phyloP scores from a whole-genome alignment of 208 protist species.

The Trypanosoma vivax region DNA sequence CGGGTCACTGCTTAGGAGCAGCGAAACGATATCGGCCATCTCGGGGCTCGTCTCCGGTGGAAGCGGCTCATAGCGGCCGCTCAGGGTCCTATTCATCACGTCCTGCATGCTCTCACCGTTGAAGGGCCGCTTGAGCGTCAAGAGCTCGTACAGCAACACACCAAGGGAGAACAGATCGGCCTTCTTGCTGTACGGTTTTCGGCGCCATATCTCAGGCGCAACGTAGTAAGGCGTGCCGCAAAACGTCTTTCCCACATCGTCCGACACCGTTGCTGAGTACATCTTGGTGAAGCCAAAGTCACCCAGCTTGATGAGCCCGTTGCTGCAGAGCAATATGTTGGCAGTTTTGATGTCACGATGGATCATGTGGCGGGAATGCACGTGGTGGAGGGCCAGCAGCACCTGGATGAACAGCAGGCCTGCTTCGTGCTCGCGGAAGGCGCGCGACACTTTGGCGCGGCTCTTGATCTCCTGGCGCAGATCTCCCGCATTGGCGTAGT shows the following conservation, averaged over 20 bases:
- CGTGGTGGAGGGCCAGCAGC: slow-evolving; percentile 68
- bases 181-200: slow-evolving; percentile 91
- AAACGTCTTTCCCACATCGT: slow-evolving; percentile 56
- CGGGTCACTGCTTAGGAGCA: slow-evolving; percentile 22
- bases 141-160: slow-evolving; percentile 81
- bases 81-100: slow-evolving; percentile 53
- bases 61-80: slow-evolving; percentile 47
- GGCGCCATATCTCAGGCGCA: slow-evolving; percentile 87
- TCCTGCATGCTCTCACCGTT: slow-evolving; percentile 64
- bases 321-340: slow-evolving; percentile 76
- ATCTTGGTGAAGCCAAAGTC: slow-evolving; percentile 83
- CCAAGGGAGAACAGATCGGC: slow-evolving; percentile 90
- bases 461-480: slow-evolving; percentile 47
- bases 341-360: slow-evolving; percentile 86
- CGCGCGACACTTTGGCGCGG: slow-evolving; percentile 10
- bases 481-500: slow-evolving; percentile 69
- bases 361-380: slow-evolving; percentile 78
- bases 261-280: slow-evolving; percentile 51
- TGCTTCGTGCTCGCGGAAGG: slow-evolving; percentile 49
- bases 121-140: slow-evolving; percentile 78
- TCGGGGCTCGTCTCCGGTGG: slow-evolving; percentile 44
- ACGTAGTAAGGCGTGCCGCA: slow-evolving; percentile 90
- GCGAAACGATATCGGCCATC: slow-evolving; percentile 48
- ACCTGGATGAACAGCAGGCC: slow-evolving; percentile 64
- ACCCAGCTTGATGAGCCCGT: slow-evolving; percentile 76